phyloP scores from a whole-genome alignment of 2,329 filamentous ascomycete species.

The Claviceps africana region DNA sequence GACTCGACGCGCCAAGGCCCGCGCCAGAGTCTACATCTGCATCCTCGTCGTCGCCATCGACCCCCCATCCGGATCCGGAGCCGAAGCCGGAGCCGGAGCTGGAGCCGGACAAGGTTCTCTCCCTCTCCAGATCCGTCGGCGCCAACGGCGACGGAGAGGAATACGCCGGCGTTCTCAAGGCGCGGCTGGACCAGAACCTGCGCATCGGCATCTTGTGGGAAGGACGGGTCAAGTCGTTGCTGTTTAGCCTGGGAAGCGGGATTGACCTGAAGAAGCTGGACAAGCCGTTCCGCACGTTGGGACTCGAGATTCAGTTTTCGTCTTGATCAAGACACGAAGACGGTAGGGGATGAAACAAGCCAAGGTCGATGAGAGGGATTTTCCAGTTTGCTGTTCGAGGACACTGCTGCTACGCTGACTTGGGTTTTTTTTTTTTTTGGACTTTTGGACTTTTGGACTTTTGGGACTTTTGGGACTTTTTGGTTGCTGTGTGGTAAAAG shows the following conservation, averaged over 20 bases:
- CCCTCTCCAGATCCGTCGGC: constrained; percentile 9
- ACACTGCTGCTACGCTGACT: no score
- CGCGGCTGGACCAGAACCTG: constrained; percentile 76
- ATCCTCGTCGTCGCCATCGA: neutral
- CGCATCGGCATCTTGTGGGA: constrained; percentile 84
- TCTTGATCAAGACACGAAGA: constrained; percentile 37
- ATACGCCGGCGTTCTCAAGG: constrained; percentile 78
- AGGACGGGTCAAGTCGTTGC: constrained; percentile 76
- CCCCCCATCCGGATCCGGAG: neutral
- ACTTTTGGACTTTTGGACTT: no score
- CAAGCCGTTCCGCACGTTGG: constrained; percentile 62
- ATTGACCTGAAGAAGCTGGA: constrained; percentile 67
- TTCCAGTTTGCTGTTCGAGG: neutral
- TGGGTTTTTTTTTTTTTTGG: no score
- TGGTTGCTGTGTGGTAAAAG: no score
- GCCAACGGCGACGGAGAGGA: constrained; percentile 37
- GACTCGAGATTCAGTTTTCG: constrained; percentile 71
- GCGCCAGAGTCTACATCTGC: neutral
- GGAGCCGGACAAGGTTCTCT: constrained; percentile 1
- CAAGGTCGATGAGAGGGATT: neutral
- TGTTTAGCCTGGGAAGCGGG: constrained; percentile 80
- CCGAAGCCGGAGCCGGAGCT: no score
- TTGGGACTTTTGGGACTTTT: no score
- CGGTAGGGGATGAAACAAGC: neutral
- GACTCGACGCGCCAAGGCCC: constrained; percentile 25